Evolutionary conservation across 192 early-diverging fungal genomes (phyloP).

Genomic region (Diversispora eburnea): DNA sequence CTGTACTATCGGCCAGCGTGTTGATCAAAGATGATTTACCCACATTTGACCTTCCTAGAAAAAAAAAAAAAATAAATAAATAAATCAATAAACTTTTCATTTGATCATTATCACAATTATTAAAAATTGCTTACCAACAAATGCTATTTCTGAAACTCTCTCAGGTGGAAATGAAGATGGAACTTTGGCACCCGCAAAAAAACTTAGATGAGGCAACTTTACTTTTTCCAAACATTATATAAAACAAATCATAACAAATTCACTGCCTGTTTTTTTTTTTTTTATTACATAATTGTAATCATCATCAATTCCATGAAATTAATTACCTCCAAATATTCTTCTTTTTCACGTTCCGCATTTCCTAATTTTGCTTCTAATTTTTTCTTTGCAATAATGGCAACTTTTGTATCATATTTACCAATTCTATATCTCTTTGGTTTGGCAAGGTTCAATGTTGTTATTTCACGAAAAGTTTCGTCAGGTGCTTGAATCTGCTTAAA

Average conservation of each 20-base stretch:
- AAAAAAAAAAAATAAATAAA: neutral
- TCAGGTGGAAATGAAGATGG: slow-evolving; percentile 39
- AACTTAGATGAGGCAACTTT: slow-evolving; percentile 39
- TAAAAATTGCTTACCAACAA: slow-evolving; percentile 36
- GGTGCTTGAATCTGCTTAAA: slow-evolving; percentile 11
- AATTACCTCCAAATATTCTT: slow-evolving; percentile 14
- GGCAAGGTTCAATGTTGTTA: slow-evolving; percentile 1
- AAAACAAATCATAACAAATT: neutral
- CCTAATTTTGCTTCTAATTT: slow-evolving; percentile 11
- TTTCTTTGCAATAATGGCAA: slow-evolving; percentile 5
- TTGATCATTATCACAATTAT: neutral
- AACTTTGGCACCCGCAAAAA: slow-evolving; percentile 45
- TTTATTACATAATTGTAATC: neutral
- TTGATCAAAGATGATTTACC: slow-evolving; percentile 79
- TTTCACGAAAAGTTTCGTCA: neutral
- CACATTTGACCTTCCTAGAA: slow-evolving; percentile 67
- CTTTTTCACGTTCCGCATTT: neutral
- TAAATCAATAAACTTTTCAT: neutral
- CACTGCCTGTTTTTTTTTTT: neutral
- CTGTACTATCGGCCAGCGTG: slow-evolving; percentile 54
- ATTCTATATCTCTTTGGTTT: neutral
- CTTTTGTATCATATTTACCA: slow-evolving; percentile 2
- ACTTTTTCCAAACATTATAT: neutral
- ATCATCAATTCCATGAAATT: neutral
- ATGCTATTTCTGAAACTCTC: slow-evolving; percentile 36